These are phyloP conservation scores for Skeletonema grethae DNA, from an alignment of 108 stramenopile species.

Conservation along the genomic window DNA sequence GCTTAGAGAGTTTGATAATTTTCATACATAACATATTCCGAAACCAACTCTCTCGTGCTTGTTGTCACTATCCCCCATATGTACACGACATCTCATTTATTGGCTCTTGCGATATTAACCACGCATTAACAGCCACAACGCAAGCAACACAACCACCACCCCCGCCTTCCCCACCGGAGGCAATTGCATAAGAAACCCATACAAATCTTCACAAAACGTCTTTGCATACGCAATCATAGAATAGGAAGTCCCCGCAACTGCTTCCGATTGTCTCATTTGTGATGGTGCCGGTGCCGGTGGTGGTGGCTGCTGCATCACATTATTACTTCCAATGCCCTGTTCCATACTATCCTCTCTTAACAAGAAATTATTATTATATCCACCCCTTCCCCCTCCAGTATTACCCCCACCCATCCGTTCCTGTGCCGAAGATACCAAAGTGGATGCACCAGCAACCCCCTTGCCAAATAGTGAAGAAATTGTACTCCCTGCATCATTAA, in stretches of 20 bases:
- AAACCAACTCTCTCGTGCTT: neutral
- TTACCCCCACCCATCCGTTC: conserved; percentile 12
- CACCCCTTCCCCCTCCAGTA: neutral
- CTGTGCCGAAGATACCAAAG: conserved; percentile 21
- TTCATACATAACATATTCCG: neutral
- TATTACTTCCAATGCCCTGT: conserved; percentile 1
- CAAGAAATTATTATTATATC: conserved; percentile 35
- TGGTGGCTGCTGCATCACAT: neutral
- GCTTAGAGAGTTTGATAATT: neutral
- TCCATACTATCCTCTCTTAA: conserved; percentile 28
- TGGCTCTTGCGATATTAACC: neutral
- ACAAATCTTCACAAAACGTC: conserved; percentile 40
- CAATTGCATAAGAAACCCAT: conserved; percentile 26
- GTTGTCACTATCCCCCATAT: neutral
- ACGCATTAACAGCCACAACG: neutral
- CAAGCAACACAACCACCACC: conserved; percentile 14
- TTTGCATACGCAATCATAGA: conserved; percentile 38
- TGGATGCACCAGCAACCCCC: conserved; percentile 6
- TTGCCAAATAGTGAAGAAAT: conserved; percentile 8
- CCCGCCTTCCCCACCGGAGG: conserved; percentile 30
- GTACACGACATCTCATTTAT: too few species aligned
- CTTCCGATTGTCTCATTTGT: neutral
- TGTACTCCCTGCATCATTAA: conserved; percentile 4
- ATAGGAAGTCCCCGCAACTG: conserved; percentile 15
- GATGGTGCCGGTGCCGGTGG: neutral